These are phyloP conservation scores for Chlamydomonas sphaeroides DNA, from an alignment of 139 green algal genomes.

Conservation along the genomic window DNA sequence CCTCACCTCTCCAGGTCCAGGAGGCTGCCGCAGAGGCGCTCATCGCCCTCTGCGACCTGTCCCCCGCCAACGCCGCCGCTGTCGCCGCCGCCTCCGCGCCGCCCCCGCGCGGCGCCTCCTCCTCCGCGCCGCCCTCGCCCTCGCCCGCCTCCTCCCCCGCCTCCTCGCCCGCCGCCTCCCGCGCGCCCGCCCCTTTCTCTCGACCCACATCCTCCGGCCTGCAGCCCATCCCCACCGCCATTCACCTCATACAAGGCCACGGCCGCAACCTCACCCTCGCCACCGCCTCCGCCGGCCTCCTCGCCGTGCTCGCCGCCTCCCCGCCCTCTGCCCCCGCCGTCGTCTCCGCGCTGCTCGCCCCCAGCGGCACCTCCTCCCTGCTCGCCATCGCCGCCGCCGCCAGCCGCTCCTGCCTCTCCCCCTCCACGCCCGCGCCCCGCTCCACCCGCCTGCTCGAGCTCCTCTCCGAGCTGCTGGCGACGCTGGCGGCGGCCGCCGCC, in stretches of 20 bases:
- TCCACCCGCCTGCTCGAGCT: neutral
- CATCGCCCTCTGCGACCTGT: neutral
- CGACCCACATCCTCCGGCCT: neutral
- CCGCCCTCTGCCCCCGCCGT: neutral
- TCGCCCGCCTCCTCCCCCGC: too few relatives aligned
- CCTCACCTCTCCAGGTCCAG: conserved; percentile 4
- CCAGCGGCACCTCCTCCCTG: neutral
- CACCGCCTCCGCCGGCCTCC: neutral
- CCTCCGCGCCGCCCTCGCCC: neutral
- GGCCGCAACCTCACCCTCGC: neutral
- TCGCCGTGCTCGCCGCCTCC: neutral
- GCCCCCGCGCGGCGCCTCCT: too few relatives aligned
- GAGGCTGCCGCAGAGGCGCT: neutral
- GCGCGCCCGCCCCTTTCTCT: too few relatives aligned
- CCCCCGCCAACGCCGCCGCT: conserved; percentile 8
- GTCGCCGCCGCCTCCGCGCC: neutral
- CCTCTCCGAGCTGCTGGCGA: neutral
- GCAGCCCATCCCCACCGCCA: neutral
- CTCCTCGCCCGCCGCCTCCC: too few relatives aligned
- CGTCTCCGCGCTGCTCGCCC: neutral
- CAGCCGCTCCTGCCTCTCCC: neutral
- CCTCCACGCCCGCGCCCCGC: too few relatives aligned
- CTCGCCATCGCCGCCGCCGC: neutral
- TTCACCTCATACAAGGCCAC: too few relatives aligned
- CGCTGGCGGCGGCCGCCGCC: neutral